Evolutionary conservation across 306 rosid species (phyloP), one percentile per base, ranked within the genome.

Genomic region (Phaseolus lunatus): DNA sequence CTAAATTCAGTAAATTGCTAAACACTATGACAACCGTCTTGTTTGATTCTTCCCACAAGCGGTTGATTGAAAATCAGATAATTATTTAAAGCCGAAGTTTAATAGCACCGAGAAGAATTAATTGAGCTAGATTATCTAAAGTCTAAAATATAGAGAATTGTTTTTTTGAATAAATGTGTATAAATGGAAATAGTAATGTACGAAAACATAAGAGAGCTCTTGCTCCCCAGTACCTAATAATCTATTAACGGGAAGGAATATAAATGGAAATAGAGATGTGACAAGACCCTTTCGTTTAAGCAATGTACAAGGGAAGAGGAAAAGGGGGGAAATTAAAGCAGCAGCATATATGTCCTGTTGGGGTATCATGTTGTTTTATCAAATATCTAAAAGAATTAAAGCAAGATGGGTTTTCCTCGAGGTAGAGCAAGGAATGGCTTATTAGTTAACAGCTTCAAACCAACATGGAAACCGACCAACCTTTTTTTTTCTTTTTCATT

Each of bases 401-500:
- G 86, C 64, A 77, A 76, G 66, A 31, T 71, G 62, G 24, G 81
- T 76, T 85, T 83, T 47, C 89, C 89, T 77, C 83, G 63, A 67
- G 22, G 73, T 37, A 68, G 87, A 80, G 89, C 83, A 86, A 86
- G 83, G 89, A 86, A 86, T 83, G 85, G 87, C 79, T 80, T 73
- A 77, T 37, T 76, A 47, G 52, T 83, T 72, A 73, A 45, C 72
- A 54, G 45, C 72, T 52, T 70, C 74, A 83, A 80, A 76, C 80
- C 78, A 82, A 49, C 66, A 49, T 72, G 26, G 22, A 72, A 64
- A 73, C 80, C 77, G 47, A 54, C 72, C 70, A 29, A 24, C 57
- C 58, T 7, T 35, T 66, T 26, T 41, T 27, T 14, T n/a, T 61
- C 19, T 66, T 72, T 73, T 66, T 24, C 57, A 65, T 56, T 19